Percentiles rank a stretch among this genome's conserved stretches.
phyloP scores from a whole-genome alignment of 2,329 filamentous ascomycete species.

The Leptographium lundbergii region DNA sequence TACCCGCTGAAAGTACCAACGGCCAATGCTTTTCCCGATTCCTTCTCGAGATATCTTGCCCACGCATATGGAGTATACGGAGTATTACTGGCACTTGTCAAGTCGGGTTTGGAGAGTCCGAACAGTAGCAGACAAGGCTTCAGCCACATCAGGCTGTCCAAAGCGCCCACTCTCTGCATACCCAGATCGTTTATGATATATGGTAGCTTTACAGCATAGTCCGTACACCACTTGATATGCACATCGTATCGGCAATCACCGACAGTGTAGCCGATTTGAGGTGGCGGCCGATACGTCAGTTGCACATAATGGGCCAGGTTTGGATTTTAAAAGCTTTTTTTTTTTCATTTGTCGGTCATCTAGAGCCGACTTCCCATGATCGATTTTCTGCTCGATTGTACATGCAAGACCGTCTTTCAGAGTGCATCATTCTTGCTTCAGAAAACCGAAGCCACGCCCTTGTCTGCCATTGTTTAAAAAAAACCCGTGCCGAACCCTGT shows the following conservation, averaged over 20 bases:
- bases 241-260: no score
- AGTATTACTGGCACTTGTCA: no score
- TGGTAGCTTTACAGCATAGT: not conserved
- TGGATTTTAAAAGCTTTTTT: not conserved
- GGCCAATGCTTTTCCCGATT: no score
- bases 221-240: not conserved
- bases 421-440: slow-evolving; percentile 3
- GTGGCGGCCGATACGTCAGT: not conserved
- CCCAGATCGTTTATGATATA: no score
- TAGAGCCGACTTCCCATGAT: not conserved
- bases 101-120: no score
- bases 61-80: no score
- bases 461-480: not conserved
- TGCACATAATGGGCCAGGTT: not conserved
- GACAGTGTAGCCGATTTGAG: no score
- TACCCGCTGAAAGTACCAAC: no score
- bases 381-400: slow-evolving; percentile 2
- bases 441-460: slow-evolving; percentile 1
- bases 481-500: slow-evolving; percentile 1
- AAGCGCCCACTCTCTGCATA: no score
- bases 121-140: no score
- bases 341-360: slow-evolving; percentile 6
- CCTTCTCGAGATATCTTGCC: no score
- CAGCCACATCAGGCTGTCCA: not conserved
- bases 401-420: slow-evolving; percentile 2